Evolutionary conservation across 2,329 filamentous ascomycete species (phyloP).

Genomic region (Sclerotinia borealis): DNA sequence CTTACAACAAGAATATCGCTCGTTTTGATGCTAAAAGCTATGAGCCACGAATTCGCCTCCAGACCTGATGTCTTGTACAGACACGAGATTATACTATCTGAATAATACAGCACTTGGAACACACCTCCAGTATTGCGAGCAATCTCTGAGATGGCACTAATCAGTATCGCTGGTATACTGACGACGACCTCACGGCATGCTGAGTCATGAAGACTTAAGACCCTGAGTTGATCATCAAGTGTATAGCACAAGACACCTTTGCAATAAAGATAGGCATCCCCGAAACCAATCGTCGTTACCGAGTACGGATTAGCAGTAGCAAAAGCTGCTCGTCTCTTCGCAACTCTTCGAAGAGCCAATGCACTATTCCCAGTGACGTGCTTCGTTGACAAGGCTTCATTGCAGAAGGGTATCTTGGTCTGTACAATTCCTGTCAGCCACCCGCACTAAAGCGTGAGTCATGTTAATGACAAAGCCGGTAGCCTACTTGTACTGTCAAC

Average conservation of each 20-base stretch:
- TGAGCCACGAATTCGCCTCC: constrained; percentile 43
- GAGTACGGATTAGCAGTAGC: constrained; percentile 57
- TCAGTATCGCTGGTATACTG: constrained; percentile 42
- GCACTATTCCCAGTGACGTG: constrained; percentile 36
- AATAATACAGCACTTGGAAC: constrained; percentile 52
- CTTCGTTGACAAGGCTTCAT: constrained; percentile 23
- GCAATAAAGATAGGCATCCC: constrained; percentile 55
- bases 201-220: constrained; percentile 51
- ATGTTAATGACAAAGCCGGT: not conserved
- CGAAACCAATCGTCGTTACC: constrained; percentile 52
- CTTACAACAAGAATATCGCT: constrained; percentile 38
- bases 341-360: constrained; percentile 51
- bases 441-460: not conserved
- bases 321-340: constrained; percentile 55
- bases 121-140: constrained; percentile 36
- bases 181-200: constrained; percentile 49
- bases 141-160: constrained; percentile 34
- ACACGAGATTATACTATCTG: constrained; percentile 51
- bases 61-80: constrained; percentile 42
- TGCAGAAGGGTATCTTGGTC: constrained; percentile 28
- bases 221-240: constrained; percentile 44
- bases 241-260: constrained; percentile 62
- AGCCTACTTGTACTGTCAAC: constrained; percentile 26
- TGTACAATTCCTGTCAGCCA: constrained; percentile 11
- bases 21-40: constrained; percentile 42